A percentile compares a stretch with the other conserved stretches of the same genome.
These are phyloP conservation scores for Lepidopterella palustris DNA, from an alignment of 495 filamentous ascomycete species.

Conservation along the genomic window DNA sequence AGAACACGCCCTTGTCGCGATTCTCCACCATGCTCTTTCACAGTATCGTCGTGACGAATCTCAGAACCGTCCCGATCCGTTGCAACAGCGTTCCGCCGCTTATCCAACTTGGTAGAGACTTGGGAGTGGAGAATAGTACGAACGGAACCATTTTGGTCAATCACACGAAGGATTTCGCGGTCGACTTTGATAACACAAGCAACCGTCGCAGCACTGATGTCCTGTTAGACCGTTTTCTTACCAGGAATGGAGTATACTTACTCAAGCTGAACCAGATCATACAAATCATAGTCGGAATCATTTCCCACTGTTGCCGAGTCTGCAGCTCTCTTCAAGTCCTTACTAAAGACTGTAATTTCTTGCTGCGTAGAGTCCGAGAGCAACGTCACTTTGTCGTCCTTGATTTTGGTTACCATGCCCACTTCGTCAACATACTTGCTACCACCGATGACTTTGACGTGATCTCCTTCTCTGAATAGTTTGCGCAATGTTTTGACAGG, in stretches of 20 bases:
- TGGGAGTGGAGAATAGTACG: conserved; percentile 82
- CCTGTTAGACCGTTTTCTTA: conserved; percentile 32
- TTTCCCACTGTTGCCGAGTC: conserved; percentile 77
- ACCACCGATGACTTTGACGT: conserved; percentile 96
- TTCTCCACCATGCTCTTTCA: conserved; percentile 85
- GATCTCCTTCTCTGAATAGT: conserved; percentile 86
- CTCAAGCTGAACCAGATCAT: conserved; percentile 93
- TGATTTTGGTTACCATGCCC: conserved; percentile 92
- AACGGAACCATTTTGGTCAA: conserved; percentile 82
- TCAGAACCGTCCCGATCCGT: conserved; percentile 92
- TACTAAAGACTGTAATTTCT: conserved; percentile 97
- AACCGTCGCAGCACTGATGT: conserved; percentile 66
- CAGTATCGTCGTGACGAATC: conserved; percentile 82
- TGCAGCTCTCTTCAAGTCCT: conserved; percentile 85
- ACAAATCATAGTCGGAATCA: conserved; percentile 78
- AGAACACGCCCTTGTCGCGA: conserved; percentile 78
- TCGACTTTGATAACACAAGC: conserved; percentile 93
- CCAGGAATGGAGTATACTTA: conserved; percentile 36
- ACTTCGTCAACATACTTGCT: conserved; percentile 90
- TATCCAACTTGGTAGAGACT: conserved; percentile 77
- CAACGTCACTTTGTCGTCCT: conserved; percentile 83
- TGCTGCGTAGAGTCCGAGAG: conserved; percentile 83
- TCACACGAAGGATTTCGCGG: conserved; percentile 77
- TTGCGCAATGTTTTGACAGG: conserved; percentile 91
- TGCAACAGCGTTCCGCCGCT: conserved; percentile 74